Base-by-base conservation (phyloP, 2,329 filamentous ascomycete species). In the Verticillium klebahnii region DNA sequence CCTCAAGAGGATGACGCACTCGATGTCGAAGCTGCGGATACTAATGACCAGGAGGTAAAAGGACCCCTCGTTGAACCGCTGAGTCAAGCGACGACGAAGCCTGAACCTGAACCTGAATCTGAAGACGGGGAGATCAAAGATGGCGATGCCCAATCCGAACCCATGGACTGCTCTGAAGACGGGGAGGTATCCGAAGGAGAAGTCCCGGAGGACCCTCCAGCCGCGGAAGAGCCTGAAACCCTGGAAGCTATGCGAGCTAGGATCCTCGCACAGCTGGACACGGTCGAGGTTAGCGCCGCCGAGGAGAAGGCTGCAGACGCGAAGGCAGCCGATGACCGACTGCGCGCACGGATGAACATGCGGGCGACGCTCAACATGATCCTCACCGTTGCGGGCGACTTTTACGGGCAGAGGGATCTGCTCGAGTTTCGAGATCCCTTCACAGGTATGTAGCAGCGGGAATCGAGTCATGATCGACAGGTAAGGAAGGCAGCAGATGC, bases 361-460 rank as follows among this genome's bases (percentile, higher is more conserved):
- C 81, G 85, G 32, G 89, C 87, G n/a, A 93, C 92, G 50, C 80
- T 97, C 37, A 93, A 96, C 75, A 96, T 96, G 92, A 91, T 97
- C 60, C 80, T 97, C 67, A 95, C 91, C 0, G 83, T 97, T 39
- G 89, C 90, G 57, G 93, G 92, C 68, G 93, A 97, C 75, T 87
- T 91, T 67, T 98, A 93, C 75, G 93, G 94, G 1, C 94, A 98
- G 76, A 83, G 89, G 66, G 94, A 98, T 74, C 76, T 97, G 65
- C 82, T 97, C 57, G 87, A 90, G 69, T 90, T 89, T 64, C 85
- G 92, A 62, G 85, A 89, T 64, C 84, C 84, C 4, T 87, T 86
- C 68, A 76, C 80, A 25, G 76, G 77, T 37, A 71, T 80, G 67
- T 79, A 75, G 54, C n/a, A 25, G 34, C 45, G 45, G 45, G 3